Evolutionary conservation across 768 basidiomycete genomes (phyloP), one percentile per base, ranked within the genome.

Genomic region (Naganishia onofrii): DNA sequence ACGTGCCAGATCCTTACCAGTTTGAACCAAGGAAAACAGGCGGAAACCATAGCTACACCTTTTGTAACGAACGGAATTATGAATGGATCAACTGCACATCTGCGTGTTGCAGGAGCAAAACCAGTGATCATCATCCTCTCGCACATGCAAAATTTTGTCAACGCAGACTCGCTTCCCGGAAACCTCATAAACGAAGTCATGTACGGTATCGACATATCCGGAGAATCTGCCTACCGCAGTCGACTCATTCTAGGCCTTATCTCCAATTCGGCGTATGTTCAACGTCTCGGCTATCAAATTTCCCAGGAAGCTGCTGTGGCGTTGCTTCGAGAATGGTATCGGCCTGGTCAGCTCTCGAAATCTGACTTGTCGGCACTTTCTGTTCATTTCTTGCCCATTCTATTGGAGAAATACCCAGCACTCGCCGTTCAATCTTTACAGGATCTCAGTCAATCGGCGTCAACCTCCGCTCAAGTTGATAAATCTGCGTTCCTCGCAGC

Each of bases 321-420:
- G 8, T 36, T 63, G 7, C 21, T 63, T 0, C 38, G 42, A 28
- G 23, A n/a, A n/a, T 63, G 60, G 60, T 63, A 63, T 29, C 36
- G 23, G 23, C 38, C 60, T 26, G 60, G 60, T 36, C 23, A 42
- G 31, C 36, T 63, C 3, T 29, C 38, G n/a, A 63, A 44, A 63
- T 44, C 38, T 42, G 60, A 63, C 38, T 26, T 63, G 15, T 44
- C 60, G n/a, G 60, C 60, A 42, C 38, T 69, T 38, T 13, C 57
- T 36, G 63, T 69, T n/a, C 68, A 53, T 31, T 31, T 60, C 19
- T 29, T 63, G n/a, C 68, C 68, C 28, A n/a, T 48, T 2, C 29
- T 69, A 7, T 53, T 69, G 15, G 56, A 69, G 23, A 32, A 26
- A 15, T 34, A 63, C 21, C 42, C 68, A 28, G 17, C 42, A 13